phyloP scores from a whole-genome alignment of 2,329 filamentous ascomycete species.

The Exserohilum turcica region DNA sequence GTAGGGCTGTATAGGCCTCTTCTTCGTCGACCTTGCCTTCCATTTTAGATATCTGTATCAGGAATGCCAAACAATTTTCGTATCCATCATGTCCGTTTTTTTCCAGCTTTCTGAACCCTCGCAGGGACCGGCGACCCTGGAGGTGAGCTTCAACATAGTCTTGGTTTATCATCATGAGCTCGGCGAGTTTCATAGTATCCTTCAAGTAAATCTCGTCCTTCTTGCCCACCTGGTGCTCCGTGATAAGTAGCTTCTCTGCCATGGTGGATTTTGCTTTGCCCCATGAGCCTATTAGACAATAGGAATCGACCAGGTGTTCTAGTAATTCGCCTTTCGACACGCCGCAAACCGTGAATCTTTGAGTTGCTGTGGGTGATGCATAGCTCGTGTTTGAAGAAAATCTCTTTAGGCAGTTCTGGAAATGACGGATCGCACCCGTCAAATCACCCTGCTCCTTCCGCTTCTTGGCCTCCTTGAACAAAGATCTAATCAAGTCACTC shows the following conservation, averaged over 20 bases:
- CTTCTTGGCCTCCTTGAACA: constrained; percentile 24
- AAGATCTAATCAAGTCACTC: constrained; percentile 20
- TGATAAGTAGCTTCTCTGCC: constrained; percentile 27
- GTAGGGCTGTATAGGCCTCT: constrained; percentile 26
- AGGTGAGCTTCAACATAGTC: constrained; percentile 29
- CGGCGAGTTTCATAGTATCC: constrained; percentile 21
- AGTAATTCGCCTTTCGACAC: constrained; percentile 21
- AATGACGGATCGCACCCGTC: constrained; percentile 16
- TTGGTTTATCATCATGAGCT: constrained; percentile 22
- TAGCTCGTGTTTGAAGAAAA: constrained; percentile 15
- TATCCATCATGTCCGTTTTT: constrained; percentile 16
- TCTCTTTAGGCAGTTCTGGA: constrained; percentile 24
- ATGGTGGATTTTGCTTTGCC: constrained; percentile 20
- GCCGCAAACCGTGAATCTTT: constrained; percentile 5
- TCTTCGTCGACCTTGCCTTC: constrained; percentile 25
- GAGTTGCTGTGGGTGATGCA: constrained; percentile 10
- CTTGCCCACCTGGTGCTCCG: constrained; percentile 23
- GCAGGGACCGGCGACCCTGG: constrained; percentile 23
- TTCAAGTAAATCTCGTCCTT: constrained; percentile 21
- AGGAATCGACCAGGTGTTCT: constrained; percentile 18
- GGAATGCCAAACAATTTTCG: constrained; percentile 19
- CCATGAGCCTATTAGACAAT: constrained; percentile 17
- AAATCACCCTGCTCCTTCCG: constrained; percentile 21
- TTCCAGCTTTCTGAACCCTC: constrained; percentile 26
- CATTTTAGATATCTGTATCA: constrained; percentile 21